Evolutionary conservation across 305 asterid species (phyloP), one percentile per base, ranked within the genome.

Genomic region (Fraxinus platypoda): DNA sequence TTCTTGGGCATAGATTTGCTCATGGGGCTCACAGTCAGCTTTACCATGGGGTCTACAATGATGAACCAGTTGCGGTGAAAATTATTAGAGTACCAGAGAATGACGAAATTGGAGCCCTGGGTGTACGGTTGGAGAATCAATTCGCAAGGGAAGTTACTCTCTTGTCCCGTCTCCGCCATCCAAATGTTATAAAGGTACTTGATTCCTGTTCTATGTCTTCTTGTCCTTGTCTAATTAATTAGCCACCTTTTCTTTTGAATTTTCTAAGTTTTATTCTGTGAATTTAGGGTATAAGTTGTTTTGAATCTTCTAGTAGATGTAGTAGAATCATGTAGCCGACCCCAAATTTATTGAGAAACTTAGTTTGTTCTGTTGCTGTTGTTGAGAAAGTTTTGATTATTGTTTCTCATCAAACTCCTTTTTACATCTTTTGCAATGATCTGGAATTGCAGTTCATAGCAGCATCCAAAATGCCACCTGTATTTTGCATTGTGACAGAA

Each of bases 21-120:
- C 97, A 95, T 80, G 99, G 99, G n/a, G 97, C 98, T 0, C 93
- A 95, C 81, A 95, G 99, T 85, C 95, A 92, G 86, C 97, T 95
- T 77, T 95, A 95, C 85, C 99, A 89, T 76, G 99, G 99, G 75
- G 83, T 84, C 35, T 95, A 95, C 74, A 87, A 62, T 86, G 99
- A 90, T 26, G 92, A 94, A 79, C 90, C 97, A 2, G 98, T 95
- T 81, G 99, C 99, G 0, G 95, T 95, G 35, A 95, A 95, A 66
- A 89, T 95, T 54, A 93, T 93, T 33, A 88, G 91, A 81, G 88
- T 91, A 35, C 97, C 97, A 19, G 94, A 87, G 83, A 92, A 89
- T 81, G 94, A 92, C 76, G 87, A 87, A 86, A 88, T 75, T 75
- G 88, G 85, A 37, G 78, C 73, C 21, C 72, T 86, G 41, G 82